Conservation (phyloP, 345 rosid genomes). For the Camelina laxa region DNA sequence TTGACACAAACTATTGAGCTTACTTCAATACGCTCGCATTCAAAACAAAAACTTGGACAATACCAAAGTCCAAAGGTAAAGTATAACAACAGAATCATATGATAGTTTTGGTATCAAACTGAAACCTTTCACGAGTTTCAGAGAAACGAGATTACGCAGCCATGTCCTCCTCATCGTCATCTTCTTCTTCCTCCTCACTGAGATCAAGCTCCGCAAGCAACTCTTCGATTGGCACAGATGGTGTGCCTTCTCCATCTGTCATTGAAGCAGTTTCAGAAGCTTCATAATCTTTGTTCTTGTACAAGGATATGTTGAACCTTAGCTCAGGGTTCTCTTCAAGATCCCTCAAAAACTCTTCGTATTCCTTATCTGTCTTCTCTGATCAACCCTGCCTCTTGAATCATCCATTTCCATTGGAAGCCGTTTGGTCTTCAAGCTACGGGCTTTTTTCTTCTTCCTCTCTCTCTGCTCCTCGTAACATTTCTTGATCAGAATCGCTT, state of each 20-base stretch:
- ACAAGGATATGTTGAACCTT: constrained; percentile 55
- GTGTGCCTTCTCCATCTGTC: constrained; percentile 59
- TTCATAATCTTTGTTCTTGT: constrained; percentile 57
- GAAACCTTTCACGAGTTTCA: background rate
- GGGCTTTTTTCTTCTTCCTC: constrained; percentile 50
- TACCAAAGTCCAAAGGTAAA: no score
- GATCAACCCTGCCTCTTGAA: constrained; percentile 49
- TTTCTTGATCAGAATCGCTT: constrained; percentile 61
- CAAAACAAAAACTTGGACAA: no score
- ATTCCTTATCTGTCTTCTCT: constrained; percentile 50
- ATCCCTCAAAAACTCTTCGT: constrained; percentile 63
- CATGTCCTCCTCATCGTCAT: constrained; percentile 3
- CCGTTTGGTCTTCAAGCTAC: constrained; percentile 49
- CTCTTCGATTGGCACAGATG: constrained; percentile 58
- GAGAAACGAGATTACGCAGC: constrained; percentile 24
- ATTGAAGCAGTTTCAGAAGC: constrained; percentile 59
- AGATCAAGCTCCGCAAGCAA: constrained; percentile 61
- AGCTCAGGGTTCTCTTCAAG: constrained; percentile 63
- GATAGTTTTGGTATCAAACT: no score
- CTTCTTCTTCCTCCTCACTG: constrained; percentile 39
- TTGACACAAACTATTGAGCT: no score
- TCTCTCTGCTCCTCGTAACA: constrained; percentile 60
- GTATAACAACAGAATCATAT: no score
- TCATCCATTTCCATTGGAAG: constrained; percentile 62
- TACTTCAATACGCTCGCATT: no score